Evolutionary conservation across 2,329 filamentous ascomycete species (phyloP), one percentile per base, ranked within the genome.

Genomic region (Drechslera avenae): DNA sequence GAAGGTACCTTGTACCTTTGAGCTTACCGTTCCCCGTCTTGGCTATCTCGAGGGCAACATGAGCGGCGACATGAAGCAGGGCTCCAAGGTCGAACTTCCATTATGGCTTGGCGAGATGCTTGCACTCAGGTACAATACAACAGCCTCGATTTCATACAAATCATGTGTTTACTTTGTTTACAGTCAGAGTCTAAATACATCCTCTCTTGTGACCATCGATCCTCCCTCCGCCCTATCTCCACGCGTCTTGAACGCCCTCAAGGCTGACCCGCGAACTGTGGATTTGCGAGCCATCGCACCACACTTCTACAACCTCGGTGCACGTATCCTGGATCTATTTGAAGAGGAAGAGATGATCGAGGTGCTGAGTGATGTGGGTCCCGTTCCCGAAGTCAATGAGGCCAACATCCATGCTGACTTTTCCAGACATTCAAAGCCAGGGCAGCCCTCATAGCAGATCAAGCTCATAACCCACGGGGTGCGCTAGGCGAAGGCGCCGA

Each of bases 31-130:
- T 26, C 88, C 91, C 16, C 86, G 89, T 49, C 84, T 97, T 37
- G 92, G 92, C 61, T 91, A 96, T 72, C 82, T 99, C 52, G 91
- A 96, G 75, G 91, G 91, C 67, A 93, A 90, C 67, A 83, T 89
- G 18, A 83, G 81, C 37, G 81, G 81, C 59, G 81, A 83, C 65
- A 86, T 97, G 64, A 94, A 93, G 73, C 76, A 86, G 46, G 89
- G 90, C 53, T 93, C 91, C 1, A 86, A 87, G 35, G 81, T 97
- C 39, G 84, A 88, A 55, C 85, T 97, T 1, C 94, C 94, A 2
- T 82, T 97, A 60, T 99, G 94, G 94, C 86, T 99, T 10, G 91
- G 89, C 61, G 90, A 96, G 74, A 93, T 97, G 83, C 88, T 99
- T 44, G 90, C 90, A 23, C 83, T 95, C 36, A 86, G 78, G 79